These are phyloP conservation scores for Annulohypoxylon bovei DNA, from an alignment of 495 filamentous ascomycete species.

Conservation along the genomic window DNA sequence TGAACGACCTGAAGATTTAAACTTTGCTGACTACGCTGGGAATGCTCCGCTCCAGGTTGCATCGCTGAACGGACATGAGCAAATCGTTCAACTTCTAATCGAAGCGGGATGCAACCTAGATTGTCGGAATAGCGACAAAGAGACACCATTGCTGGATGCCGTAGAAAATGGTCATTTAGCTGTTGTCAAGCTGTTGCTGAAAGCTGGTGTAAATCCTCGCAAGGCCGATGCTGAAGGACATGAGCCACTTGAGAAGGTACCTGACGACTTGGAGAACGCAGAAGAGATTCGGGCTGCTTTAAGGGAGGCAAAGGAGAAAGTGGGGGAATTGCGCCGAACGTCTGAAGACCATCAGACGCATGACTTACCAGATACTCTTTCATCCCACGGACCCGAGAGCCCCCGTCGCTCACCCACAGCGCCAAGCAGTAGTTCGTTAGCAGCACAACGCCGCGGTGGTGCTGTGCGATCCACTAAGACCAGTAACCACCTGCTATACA, in stretches of 20 bases:
- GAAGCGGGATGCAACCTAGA: constrained; percentile 84
- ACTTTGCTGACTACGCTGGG: constrained; percentile 89
- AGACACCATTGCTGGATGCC: constrained; percentile 94
- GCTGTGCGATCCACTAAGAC: constrained; percentile 64
- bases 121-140: constrained; percentile 80
- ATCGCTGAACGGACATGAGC: constrained; percentile 79
- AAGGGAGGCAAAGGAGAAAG: constrained; percentile 61
- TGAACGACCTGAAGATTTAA: constrained; percentile 84
- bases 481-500: constrained; percentile 63
- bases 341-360: constrained; percentile 71
- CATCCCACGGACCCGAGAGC: constrained; percentile 76
- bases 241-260: constrained; percentile 85
- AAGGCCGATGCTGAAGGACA: constrained; percentile 86
- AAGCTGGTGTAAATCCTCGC: constrained; percentile 87
- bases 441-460: constrained; percentile 52
- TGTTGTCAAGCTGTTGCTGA: constrained; percentile 86
- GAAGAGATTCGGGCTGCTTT: constrained; percentile 67
- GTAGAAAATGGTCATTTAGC: constrained; percentile 92
- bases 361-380: constrained; percentile 61
- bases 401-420: constrained; percentile 70
- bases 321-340: constrained; percentile 62
- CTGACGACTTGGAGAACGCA: constrained; percentile 70
- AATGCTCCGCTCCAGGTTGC: constrained; percentile 95
- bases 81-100: constrained; percentile 84
- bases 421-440: constrained; percentile 45